Percentiles rank a stretch among this genome's conserved stretches.
Conservation (phyloP, 768 basidiomycete genomes). For the Gloeophyllum trabeum region DNA sequence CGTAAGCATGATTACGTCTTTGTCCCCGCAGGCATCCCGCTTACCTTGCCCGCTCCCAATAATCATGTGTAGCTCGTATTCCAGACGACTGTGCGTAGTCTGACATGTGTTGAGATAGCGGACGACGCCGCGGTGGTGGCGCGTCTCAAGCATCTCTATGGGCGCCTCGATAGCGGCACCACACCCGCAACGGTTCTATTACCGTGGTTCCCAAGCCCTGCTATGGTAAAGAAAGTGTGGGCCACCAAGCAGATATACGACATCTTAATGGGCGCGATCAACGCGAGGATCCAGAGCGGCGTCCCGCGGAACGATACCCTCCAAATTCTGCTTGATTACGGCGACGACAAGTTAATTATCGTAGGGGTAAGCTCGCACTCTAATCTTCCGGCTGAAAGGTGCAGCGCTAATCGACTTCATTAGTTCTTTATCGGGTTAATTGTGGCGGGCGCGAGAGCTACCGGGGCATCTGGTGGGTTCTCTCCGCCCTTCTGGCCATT, state of each 20-base stretch:
- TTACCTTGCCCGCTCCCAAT: neutral
- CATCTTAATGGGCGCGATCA: constrained; percentile 48
- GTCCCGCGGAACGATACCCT: constrained; percentile 52
- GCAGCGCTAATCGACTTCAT: too few species aligned
- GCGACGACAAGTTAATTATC: constrained; percentile 57
- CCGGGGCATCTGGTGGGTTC: constrained; percentile 53
- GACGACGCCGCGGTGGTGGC: constrained; percentile 50
- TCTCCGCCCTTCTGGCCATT: constrained; percentile 3
- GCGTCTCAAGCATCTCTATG: constrained; percentile 55
- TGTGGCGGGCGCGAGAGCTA: constrained; percentile 73
- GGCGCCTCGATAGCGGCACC: constrained; percentile 56
- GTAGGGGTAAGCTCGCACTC: constrained; percentile 51
- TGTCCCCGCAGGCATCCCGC: neutral
- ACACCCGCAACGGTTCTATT: constrained; percentile 64
- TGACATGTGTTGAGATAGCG: constrained; percentile 60
- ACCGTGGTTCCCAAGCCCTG: constrained; percentile 68
- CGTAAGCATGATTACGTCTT: constrained; percentile 27
- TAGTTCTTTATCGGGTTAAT: constrained; percentile 79
- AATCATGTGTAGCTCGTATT: constrained; percentile 37
- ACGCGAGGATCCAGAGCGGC: constrained; percentile 45
- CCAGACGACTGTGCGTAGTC: constrained; percentile 58
- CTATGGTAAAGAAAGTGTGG: constrained; percentile 58
- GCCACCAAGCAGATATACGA: constrained; percentile 72
- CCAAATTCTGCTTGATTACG: constrained; percentile 62
- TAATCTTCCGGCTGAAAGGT: too few species aligned